Conservation (phyloP, 306 rosid genomes). For the Benincasa hispida region DNA sequence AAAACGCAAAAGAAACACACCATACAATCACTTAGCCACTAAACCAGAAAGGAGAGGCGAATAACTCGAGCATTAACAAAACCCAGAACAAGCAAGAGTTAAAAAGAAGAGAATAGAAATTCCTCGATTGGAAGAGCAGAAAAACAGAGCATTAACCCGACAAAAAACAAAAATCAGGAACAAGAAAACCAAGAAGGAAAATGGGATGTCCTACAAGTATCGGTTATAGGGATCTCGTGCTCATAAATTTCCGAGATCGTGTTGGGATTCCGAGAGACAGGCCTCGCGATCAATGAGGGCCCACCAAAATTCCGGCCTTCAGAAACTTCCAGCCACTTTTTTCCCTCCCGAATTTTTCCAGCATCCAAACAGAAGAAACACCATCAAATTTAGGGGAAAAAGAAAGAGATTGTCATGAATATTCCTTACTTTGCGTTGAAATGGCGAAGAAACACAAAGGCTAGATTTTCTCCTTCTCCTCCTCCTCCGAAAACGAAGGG, state of each 20-base stretch:
- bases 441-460: neutral
- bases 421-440: neutral
- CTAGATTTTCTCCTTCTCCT: constrained; percentile 7
- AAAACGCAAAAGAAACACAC: neutral
- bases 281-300: constrained; percentile 29
- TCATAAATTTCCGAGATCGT: constrained; percentile 35
- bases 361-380: constrained; percentile 16
- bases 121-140: neutral
- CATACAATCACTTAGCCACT: neutral
- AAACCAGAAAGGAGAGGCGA: neutral
- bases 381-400: neutral
- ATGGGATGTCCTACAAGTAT: constrained; percentile 31
- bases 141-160: neutral
- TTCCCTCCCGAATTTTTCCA: constrained; percentile 18
- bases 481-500: constrained; percentile 3
- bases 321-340: constrained; percentile 6
- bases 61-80: neutral
- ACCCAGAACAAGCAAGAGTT: neutral
- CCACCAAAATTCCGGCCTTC: constrained; percentile 24
- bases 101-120: neutral
- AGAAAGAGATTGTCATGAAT: neutral
- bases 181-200: constrained; percentile 4
- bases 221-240: constrained; percentile 49
- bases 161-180: neutral
- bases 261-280: constrained; percentile 32